Percentiles rank a stretch among this genome's conserved stretches.
Evolutionary conservation across 2,329 filamentous ascomycete genomes (phyloP).

Genomic region (Cladophialophora immunda): DNA sequence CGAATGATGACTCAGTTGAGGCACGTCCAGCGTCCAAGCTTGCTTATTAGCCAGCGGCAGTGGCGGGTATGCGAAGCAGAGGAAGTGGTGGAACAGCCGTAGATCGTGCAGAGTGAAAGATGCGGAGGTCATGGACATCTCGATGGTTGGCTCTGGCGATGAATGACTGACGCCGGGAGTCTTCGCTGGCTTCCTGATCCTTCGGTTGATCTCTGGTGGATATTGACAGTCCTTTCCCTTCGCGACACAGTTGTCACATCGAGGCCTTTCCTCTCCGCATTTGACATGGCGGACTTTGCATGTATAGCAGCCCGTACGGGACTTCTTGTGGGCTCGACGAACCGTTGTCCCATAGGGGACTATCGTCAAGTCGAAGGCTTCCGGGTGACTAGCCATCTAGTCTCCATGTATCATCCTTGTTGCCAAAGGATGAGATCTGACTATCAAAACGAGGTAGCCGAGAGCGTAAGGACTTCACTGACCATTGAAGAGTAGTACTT

Average conservation of each 20-base stretch:
- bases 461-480: background rate
- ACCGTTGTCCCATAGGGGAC: background rate
- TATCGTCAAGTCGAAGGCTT: conserved; percentile 1
- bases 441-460: background rate
- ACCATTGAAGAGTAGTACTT: background rate
- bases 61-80: conserved; percentile 63
- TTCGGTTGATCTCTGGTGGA: background rate
- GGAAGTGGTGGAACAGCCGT: conserved; percentile 62
- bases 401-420: background rate
- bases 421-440: background rate
- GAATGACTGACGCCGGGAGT: background rate
- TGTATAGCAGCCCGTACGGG: conserved; percentile 24
- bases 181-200: background rate
- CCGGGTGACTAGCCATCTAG: conserved; percentile 13
- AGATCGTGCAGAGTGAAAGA: conserved; percentile 48
- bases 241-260: conserved; percentile 13
- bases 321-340: conserved; percentile 26
- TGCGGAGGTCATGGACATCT: conserved; percentile 5
- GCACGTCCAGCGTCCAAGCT: conserved; percentile 72
- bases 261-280: conserved; percentile 25
- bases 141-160: background rate
- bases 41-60: conserved; percentile 70
- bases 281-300: conserved; percentile 27
- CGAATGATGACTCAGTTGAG: conserved; percentile 71
- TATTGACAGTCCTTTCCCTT: conserved; percentile 18